Evolutionary conservation across 2,329 filamentous ascomycete species (phyloP), one percentile per base, ranked within the genome.

Genomic region (Diplodia seriata): DNA sequence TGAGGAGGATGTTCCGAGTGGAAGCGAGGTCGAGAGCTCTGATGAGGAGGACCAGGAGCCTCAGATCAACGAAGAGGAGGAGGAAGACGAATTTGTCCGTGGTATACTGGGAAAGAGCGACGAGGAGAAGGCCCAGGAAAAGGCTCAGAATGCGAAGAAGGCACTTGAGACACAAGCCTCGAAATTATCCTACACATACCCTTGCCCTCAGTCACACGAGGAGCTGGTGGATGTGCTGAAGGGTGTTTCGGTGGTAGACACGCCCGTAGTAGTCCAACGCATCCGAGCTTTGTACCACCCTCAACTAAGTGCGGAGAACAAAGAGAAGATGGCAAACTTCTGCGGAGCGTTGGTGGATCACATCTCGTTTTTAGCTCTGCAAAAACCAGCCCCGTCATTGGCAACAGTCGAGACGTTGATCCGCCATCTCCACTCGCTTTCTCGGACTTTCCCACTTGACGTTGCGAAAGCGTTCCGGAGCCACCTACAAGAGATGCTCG

Each of bases 231-330:
- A 86, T 23, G 84, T 91, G 2, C 85, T 90, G 56, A 83, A 87
- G 62, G 81, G 84, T 50, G 85, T 94, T 49, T 81, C 89, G 0
- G 75, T 85, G 18, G 81, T 88, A 12, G 89, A 92, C 73, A 80
- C 94, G 1, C 90, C 93, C 0, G 91, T 87, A 0, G 90, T 96
- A 50, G 85, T 99, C 29, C 94, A 97, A 78, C 88, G 94, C 69
- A 95, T 99, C 73, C 89, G 95, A 79, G 91, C 94, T 14, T 82
- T 97, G n/a, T 91, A 98, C 76, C 93, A 98, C 76, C 91, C 94
- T 8, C 94, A 94, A 72, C 86, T 99, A 38, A 88, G 91, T 70
- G 87, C 87, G 71, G 89, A 90, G 69, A 97, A 99, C 81, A 97
- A 97, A 81, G 86, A 87, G 70, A 93, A 92, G 75, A 87, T 98